Conservation (phyloP, 345 rosid species). For the Hibiscus trionum region DNA sequence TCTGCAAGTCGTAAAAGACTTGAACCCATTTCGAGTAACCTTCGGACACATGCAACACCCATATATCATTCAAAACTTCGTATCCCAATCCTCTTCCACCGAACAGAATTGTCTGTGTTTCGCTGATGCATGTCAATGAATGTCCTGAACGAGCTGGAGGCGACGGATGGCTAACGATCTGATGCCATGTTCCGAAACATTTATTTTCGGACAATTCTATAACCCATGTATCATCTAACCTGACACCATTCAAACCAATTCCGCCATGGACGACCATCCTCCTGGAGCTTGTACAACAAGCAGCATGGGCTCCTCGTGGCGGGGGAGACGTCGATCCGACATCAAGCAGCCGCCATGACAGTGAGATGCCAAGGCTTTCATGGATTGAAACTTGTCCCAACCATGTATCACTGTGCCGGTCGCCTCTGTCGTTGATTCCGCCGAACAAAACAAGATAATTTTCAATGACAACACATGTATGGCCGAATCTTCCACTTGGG, state of each 20-base stretch:
- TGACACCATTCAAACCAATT: conserved; percentile 58
- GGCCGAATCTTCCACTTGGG: conserved; percentile 94
- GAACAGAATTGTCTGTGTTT: conserved; percentile 47
- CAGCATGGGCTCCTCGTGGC: conserved; percentile 90
- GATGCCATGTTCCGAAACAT: conserved; percentile 55
- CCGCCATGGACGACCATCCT: conserved; percentile 88
- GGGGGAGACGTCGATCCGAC: conserved; percentile 53
- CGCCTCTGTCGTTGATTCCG: conserved; percentile 83
- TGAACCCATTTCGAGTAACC: conserved; percentile 51
- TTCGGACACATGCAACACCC: conserved; percentile 59
- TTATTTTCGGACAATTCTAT: conserved; percentile 59
- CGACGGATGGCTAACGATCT: conserved; percentile 42
- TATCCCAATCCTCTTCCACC: conserved; percentile 90
- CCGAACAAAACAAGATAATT: conserved; percentile 67
- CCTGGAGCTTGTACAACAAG: conserved; percentile 51
- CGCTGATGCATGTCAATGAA: conserved; percentile 61
- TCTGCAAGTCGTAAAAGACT: conserved; percentile 43
- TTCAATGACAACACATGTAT: conserved; percentile 56
- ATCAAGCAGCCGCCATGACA: conserved; percentile 65
- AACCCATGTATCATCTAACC: conserved; percentile 84
- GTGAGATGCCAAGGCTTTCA: conserved; percentile 33
- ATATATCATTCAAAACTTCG: conserved; percentile 74
- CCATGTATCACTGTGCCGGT: conserved; percentile 83
- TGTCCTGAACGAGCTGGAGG: conserved; percentile 95
- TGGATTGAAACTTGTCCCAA: conserved; percentile 45